Percentiles rank a stretch among this genome's conserved stretches.
These are phyloP conservation scores for Ustilago loliicola DNA, from an alignment of 1,284 basidiomycete genomes.

Conservation along the genomic window DNA sequence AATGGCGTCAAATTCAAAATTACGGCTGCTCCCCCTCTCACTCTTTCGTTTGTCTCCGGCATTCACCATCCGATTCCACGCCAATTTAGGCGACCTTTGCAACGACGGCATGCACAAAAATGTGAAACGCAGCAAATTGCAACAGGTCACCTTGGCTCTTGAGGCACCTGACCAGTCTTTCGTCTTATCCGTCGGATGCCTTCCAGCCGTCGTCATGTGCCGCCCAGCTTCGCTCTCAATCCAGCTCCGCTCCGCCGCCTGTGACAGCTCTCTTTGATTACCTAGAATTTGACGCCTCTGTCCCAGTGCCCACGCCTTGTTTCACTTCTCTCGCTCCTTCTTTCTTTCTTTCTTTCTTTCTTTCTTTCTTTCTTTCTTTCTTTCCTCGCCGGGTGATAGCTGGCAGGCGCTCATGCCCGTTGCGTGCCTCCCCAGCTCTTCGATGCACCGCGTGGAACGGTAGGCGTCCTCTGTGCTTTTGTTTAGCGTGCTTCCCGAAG, in stretches of 20 bases:
- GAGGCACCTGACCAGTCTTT: background rate
- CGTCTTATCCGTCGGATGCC: slow-evolving; percentile 9
- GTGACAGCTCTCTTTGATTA: background rate
- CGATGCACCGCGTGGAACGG: slow-evolving; percentile 8
- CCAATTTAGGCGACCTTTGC: background rate
- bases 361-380: background rate
- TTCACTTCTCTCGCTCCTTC: background rate
- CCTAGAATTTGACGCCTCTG: slow-evolving; percentile 5
- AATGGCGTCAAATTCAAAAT: slow-evolving; percentile 3
- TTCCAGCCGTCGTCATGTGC: background rate
- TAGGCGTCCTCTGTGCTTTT: no score
- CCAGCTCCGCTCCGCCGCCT: background rate
- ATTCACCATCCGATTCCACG: slow-evolving; percentile 1
- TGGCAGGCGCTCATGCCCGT: slow-evolving; percentile 34
- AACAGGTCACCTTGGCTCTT: background rate
- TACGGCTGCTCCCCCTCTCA: no score
- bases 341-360: background rate
- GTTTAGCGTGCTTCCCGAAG: background rate
- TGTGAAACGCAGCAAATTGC: slow-evolving; percentile 12
- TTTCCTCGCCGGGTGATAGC: background rate
- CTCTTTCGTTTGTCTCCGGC: background rate
- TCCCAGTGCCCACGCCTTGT: slow-evolving; percentile 9
- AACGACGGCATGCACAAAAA: slow-evolving; percentile 9
- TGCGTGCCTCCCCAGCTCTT: slow-evolving; percentile 26
- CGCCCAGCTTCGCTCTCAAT: background rate